These are phyloP conservation scores for Fusarium lyarnte DNA, from an alignment of 2,329 filamentous ascomycete species.

Conservation along the genomic window DNA sequence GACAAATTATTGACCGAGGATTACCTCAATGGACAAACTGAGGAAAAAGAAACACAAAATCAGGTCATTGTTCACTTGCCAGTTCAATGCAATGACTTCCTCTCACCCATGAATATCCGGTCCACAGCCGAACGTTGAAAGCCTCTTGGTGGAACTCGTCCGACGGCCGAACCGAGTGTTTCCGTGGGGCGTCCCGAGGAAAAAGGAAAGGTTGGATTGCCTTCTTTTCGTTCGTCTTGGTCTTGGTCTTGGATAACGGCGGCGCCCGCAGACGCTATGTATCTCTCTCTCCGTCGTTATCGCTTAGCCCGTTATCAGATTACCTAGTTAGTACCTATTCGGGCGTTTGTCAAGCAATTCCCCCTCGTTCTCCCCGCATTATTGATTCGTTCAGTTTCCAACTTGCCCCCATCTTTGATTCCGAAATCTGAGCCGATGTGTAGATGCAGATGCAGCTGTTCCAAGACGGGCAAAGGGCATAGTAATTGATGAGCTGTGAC, in stretches of 20 bases:
- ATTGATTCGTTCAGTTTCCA: not conserved
- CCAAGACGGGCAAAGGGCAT: not conserved
- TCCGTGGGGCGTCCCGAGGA: slow-evolving; percentile 35
- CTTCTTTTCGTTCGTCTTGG: not conserved
- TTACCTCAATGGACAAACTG: not conserved
- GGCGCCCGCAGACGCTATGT: slow-evolving; percentile 14
- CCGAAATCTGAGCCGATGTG: slow-evolving; percentile 16
- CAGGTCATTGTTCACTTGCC: not conserved
- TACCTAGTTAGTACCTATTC: not conserved
- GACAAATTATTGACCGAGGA: not conserved
- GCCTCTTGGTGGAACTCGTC: slow-evolving; percentile 21
- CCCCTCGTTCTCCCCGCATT: slow-evolving; percentile 26
- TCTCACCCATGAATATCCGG: slow-evolving; percentile 1
- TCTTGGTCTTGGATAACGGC: not conserved
- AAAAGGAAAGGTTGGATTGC: slow-evolving; percentile 15
- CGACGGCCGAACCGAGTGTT: slow-evolving; percentile 41
- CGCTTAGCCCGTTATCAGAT: slow-evolving; percentile 3
- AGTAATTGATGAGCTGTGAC: not conserved
- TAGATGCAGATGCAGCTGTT: slow-evolving; percentile 3
- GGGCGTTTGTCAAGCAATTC: not conserved
- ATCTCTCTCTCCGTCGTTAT: not conserved
- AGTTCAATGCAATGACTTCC: not conserved
- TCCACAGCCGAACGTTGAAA: not conserved
- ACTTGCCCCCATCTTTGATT: not conserved
- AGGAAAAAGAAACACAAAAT: not conserved